phyloP scores from a whole-genome alignment of 768 basidiomycete species.

The Leccinum boreale region DNA sequence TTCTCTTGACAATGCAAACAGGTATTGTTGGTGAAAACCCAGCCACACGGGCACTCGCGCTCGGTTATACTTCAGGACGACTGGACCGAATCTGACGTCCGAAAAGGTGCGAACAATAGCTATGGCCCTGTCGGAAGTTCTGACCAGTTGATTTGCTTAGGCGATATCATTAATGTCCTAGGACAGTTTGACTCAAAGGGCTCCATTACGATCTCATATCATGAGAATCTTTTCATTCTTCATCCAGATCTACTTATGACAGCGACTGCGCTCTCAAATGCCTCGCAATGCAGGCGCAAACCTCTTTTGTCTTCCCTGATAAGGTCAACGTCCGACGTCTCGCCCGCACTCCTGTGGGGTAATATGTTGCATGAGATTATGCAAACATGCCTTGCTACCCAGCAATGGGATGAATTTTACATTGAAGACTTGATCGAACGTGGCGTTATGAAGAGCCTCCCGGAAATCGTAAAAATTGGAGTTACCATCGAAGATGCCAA shows the following conservation, averaged over 20 bases:
- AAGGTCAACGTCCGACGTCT: slow-evolving; percentile 54
- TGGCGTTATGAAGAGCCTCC: slow-evolving; percentile 50
- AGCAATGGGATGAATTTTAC: slow-evolving; percentile 61
- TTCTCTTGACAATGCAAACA: slow-evolving; percentile 21
- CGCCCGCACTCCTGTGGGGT: slow-evolving; percentile 81
- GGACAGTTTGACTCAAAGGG: slow-evolving; percentile 41
- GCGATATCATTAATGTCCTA: slow-evolving; percentile 79
- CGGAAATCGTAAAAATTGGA: slow-evolving; percentile 60
- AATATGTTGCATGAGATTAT: slow-evolving; percentile 92
- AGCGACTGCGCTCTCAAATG: slow-evolving; percentile 82
- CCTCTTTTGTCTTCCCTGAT: slow-evolving; percentile 73
- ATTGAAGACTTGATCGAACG: slow-evolving; percentile 59
- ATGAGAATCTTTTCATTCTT: slow-evolving; percentile 70
- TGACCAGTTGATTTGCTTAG: slow-evolving; percentile 35
- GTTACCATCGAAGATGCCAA: slow-evolving; percentile 59
- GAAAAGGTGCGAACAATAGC: slow-evolving; percentile 44
- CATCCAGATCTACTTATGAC: slow-evolving; percentile 93
- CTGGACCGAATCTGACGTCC: slow-evolving; percentile 67
- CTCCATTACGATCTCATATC: slow-evolving; percentile 57
- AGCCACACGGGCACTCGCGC: slow-evolving; percentile 37
- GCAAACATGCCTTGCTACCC: slow-evolving; percentile 67
- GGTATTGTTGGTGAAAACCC: slow-evolving; percentile 50
- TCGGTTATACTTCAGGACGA: slow-evolving; percentile 69
- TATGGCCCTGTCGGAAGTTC: not conserved
- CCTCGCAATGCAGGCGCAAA: slow-evolving; percentile 80